Base-by-base conservation (phyloP, 2,329 filamentous ascomycete genomes). In the Alternaria sp. region DNA sequence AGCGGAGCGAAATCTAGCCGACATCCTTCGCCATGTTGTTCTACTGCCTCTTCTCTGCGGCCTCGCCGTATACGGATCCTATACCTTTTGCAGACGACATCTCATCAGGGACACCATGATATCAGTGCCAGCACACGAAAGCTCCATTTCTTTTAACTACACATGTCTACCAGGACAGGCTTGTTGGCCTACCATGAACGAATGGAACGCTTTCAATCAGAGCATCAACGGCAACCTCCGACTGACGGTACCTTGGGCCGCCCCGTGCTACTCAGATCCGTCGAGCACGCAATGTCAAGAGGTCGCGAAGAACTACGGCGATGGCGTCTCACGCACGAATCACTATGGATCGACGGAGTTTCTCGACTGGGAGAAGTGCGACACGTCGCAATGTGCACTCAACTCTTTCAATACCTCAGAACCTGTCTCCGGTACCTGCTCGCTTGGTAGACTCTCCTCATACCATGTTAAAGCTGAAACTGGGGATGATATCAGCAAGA, bases 331-430 rank as follows among this genome's bases (percentile, higher is more conserved):
- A n/a, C 69, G 77, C 18, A 73, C 75, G 3, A 60, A 60, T 5
- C 75, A 77, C 43, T 79, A 79, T 25, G 76, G 75, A 1, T 60
- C 73, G n/a, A 77, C 75, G 71, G 75, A 79, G 54, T 79, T 78
- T 25, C 73, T 79, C 3, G 73, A 78, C 49, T 78, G 75, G 75
- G 77, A 78, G 53, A 71, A 65, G 3, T 78, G 75, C 37, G 75
- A 73, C 11, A 60, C 71, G 37, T 74, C 72, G 4, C 72, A 71
- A n/a, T 78, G 76, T 55, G 68, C 70, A 18, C 67, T 78, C 5
- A 74, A 77, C 45, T 75, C 74, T 2, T 60, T 72, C 46, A 62
- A 69, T 18, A 73, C 73, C 0, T 70, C 69, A 6, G 68, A 71
- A 14, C 67, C 72, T 23, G 66, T 73, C 7, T 65, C 72, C 10